Evolutionary conservation across 176 grass and related monocot species (phyloP), one percentile per base, ranked within the genome.

Genomic region (Alopecurus myosuroides): DNA sequence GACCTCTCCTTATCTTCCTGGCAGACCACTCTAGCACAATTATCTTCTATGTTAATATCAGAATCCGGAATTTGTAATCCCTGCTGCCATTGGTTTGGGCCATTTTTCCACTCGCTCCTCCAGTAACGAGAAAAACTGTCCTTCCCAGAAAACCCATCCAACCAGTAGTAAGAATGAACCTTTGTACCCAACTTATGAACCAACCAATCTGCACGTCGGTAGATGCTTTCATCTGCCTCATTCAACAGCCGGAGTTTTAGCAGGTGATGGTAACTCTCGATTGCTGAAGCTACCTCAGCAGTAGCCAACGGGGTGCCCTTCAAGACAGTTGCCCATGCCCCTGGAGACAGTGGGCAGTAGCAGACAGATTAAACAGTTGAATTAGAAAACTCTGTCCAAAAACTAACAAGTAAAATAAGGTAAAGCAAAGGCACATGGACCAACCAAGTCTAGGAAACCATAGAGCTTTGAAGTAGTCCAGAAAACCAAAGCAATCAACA

Each of bases 151-250:
- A 92, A 98, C 53, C 76, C 89, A 84, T 95, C 96, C 35, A 98
- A 79, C 93, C 93, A 98, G 81, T 93, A 98, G 61, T 92, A 95
- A 17, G 96, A 98, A 82, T 98, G 96, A 37, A 98, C 96, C 90
- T 94, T 95, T 31, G 91, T 94, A 72, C 91, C 84, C 61, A 64
- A 64, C 61, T 33, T 64, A 86, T 95, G 85, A 77, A 86, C 87
- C 85, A 98, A 44, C 93, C 96, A 98, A 81, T 98, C 96, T 77
- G 89, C 87, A 51, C 89, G 91, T 28, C 85, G 63, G 33, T 98
- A 94, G 5, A 98, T 70, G 30, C 52, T 90, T 74, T 82, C 36
- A 76, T 95, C 85, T 65, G 75, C 57, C 80, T 93, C 90, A 80
- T 98, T 98, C 67, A 98, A 61, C 14, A 98, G 41, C 34, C 95